Evolutionary conservation across 106 monocot species (phyloP), one percentile per base, ranked within the genome.

Genomic region (Triglochin maritima): DNA sequence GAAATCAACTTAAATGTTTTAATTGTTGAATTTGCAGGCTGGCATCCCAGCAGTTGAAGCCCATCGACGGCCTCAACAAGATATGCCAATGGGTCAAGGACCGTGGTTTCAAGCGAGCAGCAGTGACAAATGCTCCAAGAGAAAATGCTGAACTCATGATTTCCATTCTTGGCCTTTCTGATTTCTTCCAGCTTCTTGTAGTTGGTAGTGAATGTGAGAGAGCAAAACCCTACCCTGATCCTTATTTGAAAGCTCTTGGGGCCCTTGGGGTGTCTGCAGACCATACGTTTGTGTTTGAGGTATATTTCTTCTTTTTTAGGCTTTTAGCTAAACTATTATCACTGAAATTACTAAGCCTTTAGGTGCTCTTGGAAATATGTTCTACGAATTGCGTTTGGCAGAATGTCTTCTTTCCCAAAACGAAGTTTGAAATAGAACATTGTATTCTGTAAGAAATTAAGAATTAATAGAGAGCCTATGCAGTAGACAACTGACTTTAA

Each of bases 141-240:
- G 56, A 70, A 7, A 90, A 95, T 68, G 95, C 95, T 13, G 87
- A 95, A 63, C 81, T 90, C 15, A 90, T 95, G 83, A 79, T 95
- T 56, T 81, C 85, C 2, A 63, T 84, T 56, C 74, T 95, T 49
- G 95, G 90, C 11, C 81, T 95, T 0, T 60, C 79, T 4, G 85
- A 90, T 50, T 95, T 95, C 71, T 95, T 95, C 66, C 79, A 87
- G 46, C 63, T 79, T 16, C 69, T 95, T 14, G 77, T 95, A 3
- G 60, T 90, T 42, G 90, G 87, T 41, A 69, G 77, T 11, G 95
- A 95, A 64, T 90, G 95, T 47, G 81, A 87, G 45, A 74, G 79
- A 12, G 72, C 85, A 5, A 94, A 94, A 16, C 89, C 94, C 4
- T 90, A 80, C 64, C 95, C 90, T 2, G 90, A 95, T 67, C 87